Evolutionary conservation across 176 grass and related monocot species (phyloP).

Genomic region (Phragmites australis): DNA sequence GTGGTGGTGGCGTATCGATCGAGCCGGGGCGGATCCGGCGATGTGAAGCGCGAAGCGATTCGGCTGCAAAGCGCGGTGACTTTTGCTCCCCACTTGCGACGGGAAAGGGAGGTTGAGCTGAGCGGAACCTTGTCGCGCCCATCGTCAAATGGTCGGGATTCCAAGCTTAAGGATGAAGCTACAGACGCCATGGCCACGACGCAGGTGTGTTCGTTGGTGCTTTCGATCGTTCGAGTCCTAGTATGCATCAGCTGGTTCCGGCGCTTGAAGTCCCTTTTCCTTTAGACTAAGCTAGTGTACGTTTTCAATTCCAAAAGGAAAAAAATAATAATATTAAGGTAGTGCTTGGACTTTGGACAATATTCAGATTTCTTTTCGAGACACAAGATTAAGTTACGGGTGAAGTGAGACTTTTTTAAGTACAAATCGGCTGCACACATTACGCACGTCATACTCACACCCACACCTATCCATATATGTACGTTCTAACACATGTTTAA

Average conservation of each 20-base stretch:
- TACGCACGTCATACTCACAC: too few species aligned
- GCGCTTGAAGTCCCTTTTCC: not conserved
- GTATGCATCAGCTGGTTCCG: not conserved
- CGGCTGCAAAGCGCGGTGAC: constrained; percentile 36
- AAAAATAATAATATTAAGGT: too few species aligned
- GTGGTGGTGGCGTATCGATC: not conserved
- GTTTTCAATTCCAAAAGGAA: not conserved
- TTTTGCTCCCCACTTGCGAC: constrained; percentile 12
- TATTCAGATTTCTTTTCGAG: too few species aligned
- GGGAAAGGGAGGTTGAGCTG: not conserved
- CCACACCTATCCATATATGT: too few species aligned
- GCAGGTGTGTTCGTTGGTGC: not conserved
- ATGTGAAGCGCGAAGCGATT: constrained; percentile 32
- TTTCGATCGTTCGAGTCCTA: not conserved
- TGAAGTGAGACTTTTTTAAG: too few species aligned
- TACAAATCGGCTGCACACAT: too few species aligned
- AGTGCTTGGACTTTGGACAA: too few species aligned
- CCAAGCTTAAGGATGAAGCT: constrained; percentile 63
- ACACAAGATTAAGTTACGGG: too few species aligned
- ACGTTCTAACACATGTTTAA: too few species aligned
- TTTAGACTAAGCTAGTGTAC: not conserved
- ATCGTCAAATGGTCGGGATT: constrained; percentile 30
- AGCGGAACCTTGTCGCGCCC: not conserved
- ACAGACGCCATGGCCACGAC: constrained; percentile 9
- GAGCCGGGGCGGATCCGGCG: not conserved